Conservation (phyloP, 2,329 filamentous ascomycete genomes). For the Cladorrhinum sp. region DNA sequence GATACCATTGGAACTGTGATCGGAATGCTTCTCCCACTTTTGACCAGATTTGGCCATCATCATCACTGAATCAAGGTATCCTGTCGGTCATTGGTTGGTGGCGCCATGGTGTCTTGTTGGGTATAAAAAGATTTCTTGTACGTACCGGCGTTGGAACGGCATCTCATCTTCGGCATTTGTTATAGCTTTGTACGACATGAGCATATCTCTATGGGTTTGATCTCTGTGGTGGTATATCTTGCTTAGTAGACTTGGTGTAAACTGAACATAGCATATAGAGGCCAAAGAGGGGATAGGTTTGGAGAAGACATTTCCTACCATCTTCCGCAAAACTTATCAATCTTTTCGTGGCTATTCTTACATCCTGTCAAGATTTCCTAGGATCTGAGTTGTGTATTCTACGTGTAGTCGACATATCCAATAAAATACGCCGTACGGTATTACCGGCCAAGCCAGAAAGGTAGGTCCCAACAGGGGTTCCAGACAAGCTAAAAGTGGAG, state of each 20-base stretch:
- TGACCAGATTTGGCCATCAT: constrained; percentile 76
- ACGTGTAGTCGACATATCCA: not conserved
- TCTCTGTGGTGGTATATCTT: not conserved
- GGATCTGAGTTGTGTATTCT: not conserved
- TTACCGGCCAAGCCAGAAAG: not conserved
- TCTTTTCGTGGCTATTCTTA: not conserved
- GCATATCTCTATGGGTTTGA: not conserved
- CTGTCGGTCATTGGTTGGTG: not conserved
- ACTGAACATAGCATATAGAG: not conserved
- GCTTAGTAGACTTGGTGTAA: not conserved
- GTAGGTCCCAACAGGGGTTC: not conserved
- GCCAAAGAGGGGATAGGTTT: too few species aligned
- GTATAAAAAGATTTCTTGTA: not conserved
- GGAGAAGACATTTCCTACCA: not conserved
- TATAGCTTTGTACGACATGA: not conserved
- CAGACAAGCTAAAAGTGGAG: not conserved
- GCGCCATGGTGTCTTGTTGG: not conserved
- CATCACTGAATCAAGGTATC: constrained; percentile 41
- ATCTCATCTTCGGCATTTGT: not conserved
- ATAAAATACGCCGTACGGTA: not conserved
- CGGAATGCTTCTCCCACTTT: constrained; percentile 74
- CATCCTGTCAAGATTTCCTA: too few species aligned
- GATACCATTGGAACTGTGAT: constrained; percentile 68
- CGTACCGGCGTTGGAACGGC: not conserved
- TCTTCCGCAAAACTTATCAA: too few species aligned